A percentile compares a stretch with the other conserved stretches of the same genome.
These are phyloP conservation scores for Fusarium guadeloupense DNA, from an alignment of 2,329 filamentous ascomycete genomes.

Conservation along the genomic window DNA sequence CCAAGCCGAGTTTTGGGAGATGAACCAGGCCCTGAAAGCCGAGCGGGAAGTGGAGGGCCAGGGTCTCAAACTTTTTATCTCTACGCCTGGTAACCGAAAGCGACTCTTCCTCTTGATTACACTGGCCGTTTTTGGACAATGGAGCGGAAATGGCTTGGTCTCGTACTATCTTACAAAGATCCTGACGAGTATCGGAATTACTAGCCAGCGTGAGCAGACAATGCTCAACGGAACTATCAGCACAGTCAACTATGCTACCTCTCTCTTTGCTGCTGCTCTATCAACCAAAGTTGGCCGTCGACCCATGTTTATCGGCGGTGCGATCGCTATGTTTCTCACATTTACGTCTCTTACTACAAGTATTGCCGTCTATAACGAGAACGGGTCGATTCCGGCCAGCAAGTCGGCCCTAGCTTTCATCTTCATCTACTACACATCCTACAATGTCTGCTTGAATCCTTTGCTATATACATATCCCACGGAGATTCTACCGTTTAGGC, in stretches of 20 bases:
- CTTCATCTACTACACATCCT: constrained; percentile 24
- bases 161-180: constrained; percentile 38
- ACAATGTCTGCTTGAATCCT: constrained; percentile 19
- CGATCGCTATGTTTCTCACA: too few relatives aligned
- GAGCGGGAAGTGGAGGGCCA: constrained; percentile 21
- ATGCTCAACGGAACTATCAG: constrained; percentile 22
- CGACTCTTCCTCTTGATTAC: constrained; percentile 35
- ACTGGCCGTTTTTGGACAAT: constrained; percentile 36
- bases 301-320: too few relatives aligned
- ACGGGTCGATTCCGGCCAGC: too few relatives aligned
- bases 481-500: constrained; percentile 20
- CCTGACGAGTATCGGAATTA: constrained; percentile 39
- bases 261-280: constrained; percentile 11
- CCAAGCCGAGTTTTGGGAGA: constrained; percentile 31
- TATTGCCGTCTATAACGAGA: too few relatives aligned
- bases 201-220: constrained; percentile 17
- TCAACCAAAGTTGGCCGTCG: too few relatives aligned
- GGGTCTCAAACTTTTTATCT: constrained; percentile 33
- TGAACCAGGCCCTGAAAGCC: constrained; percentile 30
- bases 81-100: constrained; percentile 38
- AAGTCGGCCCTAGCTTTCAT: too few relatives aligned
- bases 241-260: constrained; percentile 22
- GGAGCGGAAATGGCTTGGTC: constrained; percentile 37
- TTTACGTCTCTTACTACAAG: too few relatives aligned
- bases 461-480: constrained; percentile 15